Evolutionary conservation across 176 grass and related monocot genomes (phyloP), one percentile per base, ranked within the genome.

Genomic region (Poa pratensis): DNA sequence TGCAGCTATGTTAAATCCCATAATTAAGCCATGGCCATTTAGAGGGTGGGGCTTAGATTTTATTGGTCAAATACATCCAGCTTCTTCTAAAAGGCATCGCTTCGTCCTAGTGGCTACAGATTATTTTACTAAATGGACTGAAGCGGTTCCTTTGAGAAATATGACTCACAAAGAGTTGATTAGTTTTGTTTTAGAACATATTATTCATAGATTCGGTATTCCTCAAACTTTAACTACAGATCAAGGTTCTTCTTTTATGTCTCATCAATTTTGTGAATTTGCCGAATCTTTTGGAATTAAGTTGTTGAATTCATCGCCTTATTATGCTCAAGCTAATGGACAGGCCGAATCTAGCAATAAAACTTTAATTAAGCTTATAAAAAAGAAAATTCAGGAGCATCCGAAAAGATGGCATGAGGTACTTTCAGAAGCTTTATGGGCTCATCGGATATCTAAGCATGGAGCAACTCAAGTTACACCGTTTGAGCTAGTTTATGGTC

Each of bases 381-480:
- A 79, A 24, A 79, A 77, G 30, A 63, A 64, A 18, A 32, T 80
- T 20, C 24, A 80, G 9, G 60, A 80, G 5, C 40, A 80, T 30
- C 61, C 43, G 5, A 80, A 23, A 35, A 66, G 42, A 45, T 80
- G 78, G 78, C 78, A 80, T 80, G 78, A 67, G 0, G 42, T 80
- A 3, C 60, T 67, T 54, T 81, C 28, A 5, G 79, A 81, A 39
- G 79, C 64, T 35, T 69, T 81, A 23, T 81, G 79, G 79, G 79
- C 62, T 68, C 62, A 81, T 81, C 43, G 61, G 61, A 80, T 80
- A 30, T 32, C 79, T 53, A 68, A 53, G 17, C 79, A 43, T 69
- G 79, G 24, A 15, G 24, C 57, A 9, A 59, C 51, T 8, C 9
- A 59, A 57, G 51, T 77, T 6, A 43, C 42, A 43, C 42, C 42